Evolutionary conservation across 169 alveolate genomes (phyloP), one percentile per base, ranked within the genome.

Genomic region (Eimeria tenella): DNA sequence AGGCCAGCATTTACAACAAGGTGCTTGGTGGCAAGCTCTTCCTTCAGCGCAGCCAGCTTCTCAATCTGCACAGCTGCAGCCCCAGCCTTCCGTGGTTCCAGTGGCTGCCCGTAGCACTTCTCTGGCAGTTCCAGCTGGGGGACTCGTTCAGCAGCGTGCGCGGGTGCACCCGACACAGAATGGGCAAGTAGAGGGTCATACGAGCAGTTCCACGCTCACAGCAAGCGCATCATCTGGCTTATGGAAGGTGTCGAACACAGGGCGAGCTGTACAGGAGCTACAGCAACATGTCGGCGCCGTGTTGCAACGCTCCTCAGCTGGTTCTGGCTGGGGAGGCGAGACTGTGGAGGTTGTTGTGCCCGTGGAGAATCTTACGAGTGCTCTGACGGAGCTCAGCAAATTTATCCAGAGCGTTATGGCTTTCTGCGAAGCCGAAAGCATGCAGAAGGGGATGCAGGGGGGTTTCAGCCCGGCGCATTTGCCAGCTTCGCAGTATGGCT

Each of bases 401-500:
- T 62, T 75, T 23, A 10, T 75, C 15, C 86, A 75, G 19, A 7
- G 9, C 15, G 86, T 75, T 49, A 42, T 42, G 5, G 86, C 60
- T 1, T 75, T 75, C 52, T 75, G 86, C 25, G 86, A 75, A 19
- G 63, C 86, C 4, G 86, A 75, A 50, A 75, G 23, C 25, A 5
- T 52, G 86, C 86, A 75, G 82, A 75, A 75, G 63, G 84, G 65
- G 63, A 21, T 23, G 17, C 50, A 75, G 3, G 86, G 23, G n/a
- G 86, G 9, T 4, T 5, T 31, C 52, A 21, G 68, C 9, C 68
- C 25, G 77, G 31, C n/a, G 86, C 49, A 9, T 31, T 15, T 21
- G 21, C 86, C 13, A 6, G 19, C 52, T 2, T 50, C 21, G 31
- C 60, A 75, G 15, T 10, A 8, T 52, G 25, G 63, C 65, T 9